phyloP scores from a whole-genome alignment of 305 asterid species.

The Ilex paraguariensis region DNA sequence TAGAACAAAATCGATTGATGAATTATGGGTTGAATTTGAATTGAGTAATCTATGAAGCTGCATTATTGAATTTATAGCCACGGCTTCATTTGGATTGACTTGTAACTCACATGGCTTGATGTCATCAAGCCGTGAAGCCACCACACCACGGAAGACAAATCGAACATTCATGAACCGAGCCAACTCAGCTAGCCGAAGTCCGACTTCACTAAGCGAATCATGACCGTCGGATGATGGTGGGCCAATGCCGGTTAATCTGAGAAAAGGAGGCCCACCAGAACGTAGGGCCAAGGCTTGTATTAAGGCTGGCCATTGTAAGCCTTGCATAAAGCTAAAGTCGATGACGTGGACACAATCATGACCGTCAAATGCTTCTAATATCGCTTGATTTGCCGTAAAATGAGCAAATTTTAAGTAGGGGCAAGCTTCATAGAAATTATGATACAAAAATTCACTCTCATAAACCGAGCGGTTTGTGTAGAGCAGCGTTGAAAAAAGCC shows the following conservation, averaged over 20 bases:
- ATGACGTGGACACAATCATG: conserved; percentile 25
- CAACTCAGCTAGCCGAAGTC: conserved; percentile 17
- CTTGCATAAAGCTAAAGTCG: conserved; percentile 25
- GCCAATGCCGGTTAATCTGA: conserved; percentile 25
- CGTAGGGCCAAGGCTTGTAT: conserved; percentile 29
- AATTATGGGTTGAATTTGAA: conserved; percentile 3
- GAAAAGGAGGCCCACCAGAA: conserved; percentile 23
- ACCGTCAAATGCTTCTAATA: conserved; percentile 24
- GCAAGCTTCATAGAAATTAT: conserved; percentile 2
- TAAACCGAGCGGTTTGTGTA: neutral
- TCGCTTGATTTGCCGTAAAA: conserved; percentile 32
- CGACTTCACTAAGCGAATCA: conserved; percentile 19
- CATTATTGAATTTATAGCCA: conserved; percentile 24
- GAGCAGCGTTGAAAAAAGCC: conserved; percentile 4
- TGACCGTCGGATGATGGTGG: conserved; percentile 18
- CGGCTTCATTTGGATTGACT: conserved; percentile 15
- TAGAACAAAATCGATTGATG: conserved; percentile 15
- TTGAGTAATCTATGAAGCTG: conserved; percentile 24
- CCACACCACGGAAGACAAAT: conserved; percentile 21
- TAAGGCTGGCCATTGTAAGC: conserved; percentile 31
- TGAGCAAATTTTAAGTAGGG: conserved; percentile 23
- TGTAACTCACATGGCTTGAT: conserved; percentile 23
- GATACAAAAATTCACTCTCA: conserved; percentile 15
- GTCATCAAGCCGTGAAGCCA: conserved; percentile 19
- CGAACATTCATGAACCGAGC: conserved; percentile 20